Evolutionary conservation across 2,329 filamentous ascomycete genomes (phyloP).

Genomic region (Alternaria atra): DNA sequence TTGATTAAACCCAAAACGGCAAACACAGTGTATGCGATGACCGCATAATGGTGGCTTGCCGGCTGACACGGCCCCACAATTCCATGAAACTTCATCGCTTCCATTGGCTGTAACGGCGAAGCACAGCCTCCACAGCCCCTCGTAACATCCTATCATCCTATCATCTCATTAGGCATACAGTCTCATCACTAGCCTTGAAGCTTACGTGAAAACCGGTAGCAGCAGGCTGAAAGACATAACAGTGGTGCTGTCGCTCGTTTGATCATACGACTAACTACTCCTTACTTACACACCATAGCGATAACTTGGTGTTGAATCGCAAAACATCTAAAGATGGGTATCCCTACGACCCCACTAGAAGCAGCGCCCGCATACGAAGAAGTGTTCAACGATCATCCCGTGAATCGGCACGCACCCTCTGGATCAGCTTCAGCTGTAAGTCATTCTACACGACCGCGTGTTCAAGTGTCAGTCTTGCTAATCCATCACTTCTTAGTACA

Average conservation of each 20-base stretch:
- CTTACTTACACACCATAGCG: background rate
- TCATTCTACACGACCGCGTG: background rate
- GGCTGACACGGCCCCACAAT: background rate
- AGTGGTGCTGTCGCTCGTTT: background rate
- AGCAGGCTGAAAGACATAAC: background rate
- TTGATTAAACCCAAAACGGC: background rate
- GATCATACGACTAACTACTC: background rate
- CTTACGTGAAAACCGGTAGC: background rate
- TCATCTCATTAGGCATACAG: constrained; percentile 4
- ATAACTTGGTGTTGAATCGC: background rate
- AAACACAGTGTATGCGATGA: constrained; percentile 8
- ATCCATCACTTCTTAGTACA: constrained; percentile 27
- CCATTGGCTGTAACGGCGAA: background rate
- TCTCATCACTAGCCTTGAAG: background rate
- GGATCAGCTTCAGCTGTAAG: constrained; percentile 32
- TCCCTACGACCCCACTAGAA: constrained; percentile 25
- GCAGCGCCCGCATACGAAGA: constrained; percentile 43
- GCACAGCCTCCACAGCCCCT: constrained; percentile 21
- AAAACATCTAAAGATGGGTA: constrained; percentile 25
- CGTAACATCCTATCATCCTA: background rate
- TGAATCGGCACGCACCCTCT: constrained; percentile 27
- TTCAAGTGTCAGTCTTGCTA: background rate
- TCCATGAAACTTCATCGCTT: background rate
- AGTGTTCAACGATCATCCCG: constrained; percentile 34
- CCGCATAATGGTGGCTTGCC: constrained; percentile 12